These are phyloP conservation scores for Pyricularia sp. DNA, from an alignment of 2,329 filamentous ascomycete genomes.

Conservation along the genomic window DNA sequence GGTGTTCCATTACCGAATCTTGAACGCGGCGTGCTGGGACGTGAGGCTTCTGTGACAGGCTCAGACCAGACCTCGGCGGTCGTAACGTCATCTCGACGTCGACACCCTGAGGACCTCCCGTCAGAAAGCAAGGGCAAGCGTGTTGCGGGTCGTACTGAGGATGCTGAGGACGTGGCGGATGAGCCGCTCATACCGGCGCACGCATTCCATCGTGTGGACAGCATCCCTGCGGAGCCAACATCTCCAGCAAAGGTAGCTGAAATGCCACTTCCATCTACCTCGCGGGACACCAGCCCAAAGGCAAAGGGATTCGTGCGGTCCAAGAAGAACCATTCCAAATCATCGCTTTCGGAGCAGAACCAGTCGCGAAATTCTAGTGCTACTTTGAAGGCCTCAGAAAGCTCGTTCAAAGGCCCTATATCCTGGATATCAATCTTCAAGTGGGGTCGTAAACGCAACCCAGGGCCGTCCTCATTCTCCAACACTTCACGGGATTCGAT, in stretches of 20 bases:
- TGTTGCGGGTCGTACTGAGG: constrained; percentile 4
- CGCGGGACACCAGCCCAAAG: constrained; percentile 19
- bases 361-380: constrained; percentile 39
- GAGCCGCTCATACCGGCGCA: constrained; percentile 12
- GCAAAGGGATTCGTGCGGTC: constrained; percentile 31
- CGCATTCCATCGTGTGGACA: constrained; percentile 39
- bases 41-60: constrained; percentile 46
- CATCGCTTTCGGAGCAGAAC: constrained; percentile 33
- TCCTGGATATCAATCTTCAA: constrained; percentile 70
- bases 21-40: constrained; percentile 51
- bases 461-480: constrained; percentile 70
- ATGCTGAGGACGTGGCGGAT: constrained; percentile 9
- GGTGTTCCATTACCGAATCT: constrained; percentile 46
- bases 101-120: constrained; percentile 27
- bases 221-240: constrained; percentile 26
- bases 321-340: constrained; percentile 39
- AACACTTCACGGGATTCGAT: constrained; percentile 90
- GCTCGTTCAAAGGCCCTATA: constrained; percentile 30
- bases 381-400: constrained; percentile 44
- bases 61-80: constrained; percentile 45
- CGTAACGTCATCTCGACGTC: constrained; percentile 46
- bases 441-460: constrained; percentile 49
- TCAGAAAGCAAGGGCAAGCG: constrained; percentile 20
- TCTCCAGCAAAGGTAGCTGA: constrained; percentile 9
- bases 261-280: constrained; percentile 12